Percentiles rank a stretch among this genome's conserved stretches.
Conservation (phyloP, 306 rosid species). For the Comarum palustre region DNA sequence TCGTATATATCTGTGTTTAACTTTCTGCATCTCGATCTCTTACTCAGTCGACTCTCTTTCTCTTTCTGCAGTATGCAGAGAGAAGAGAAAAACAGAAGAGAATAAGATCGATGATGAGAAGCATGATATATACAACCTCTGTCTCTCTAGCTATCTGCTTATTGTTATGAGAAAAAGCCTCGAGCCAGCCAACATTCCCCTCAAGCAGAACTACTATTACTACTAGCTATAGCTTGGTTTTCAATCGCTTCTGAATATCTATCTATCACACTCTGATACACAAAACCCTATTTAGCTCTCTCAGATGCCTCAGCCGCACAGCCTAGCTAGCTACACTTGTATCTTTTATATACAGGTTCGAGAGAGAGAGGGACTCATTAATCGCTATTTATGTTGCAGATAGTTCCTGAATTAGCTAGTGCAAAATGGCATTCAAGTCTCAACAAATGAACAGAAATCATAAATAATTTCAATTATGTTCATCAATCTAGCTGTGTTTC, state of each 20-base stretch:
- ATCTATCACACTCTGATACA: not conserved
- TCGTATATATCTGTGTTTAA: not conserved
- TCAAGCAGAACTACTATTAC: slow-evolving; percentile 31
- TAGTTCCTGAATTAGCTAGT: slow-evolving; percentile 43
- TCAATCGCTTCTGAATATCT: not conserved
- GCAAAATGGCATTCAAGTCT: slow-evolving; percentile 35
- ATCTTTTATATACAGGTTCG: not conserved
- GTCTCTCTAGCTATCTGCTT: not conserved
- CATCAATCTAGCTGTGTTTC: not conserved
- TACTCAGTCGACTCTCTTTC: not conserved
- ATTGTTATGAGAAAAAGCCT: slow-evolving; percentile 39
- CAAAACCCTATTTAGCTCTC: not conserved
- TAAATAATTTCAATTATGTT: not conserved
- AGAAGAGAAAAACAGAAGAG: not conserved
- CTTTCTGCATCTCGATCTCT: not conserved
- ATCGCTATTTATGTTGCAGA: not conserved
- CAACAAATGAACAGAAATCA: not conserved
- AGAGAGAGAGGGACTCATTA: slow-evolving; percentile 6
- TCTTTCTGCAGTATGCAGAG: not conserved
- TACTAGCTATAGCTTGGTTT: not conserved
- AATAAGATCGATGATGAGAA: not conserved
- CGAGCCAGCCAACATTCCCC: slow-evolving; percentile 99
- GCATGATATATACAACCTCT: slow-evolving; percentile 2
- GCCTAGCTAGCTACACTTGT: not conserved
- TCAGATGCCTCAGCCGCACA: not conserved